A percentile compares a stretch with the other conserved stretches of the same genome.
Conservation (phyloP, 1,139 yeast genomes). For the Arxiozyma bovina region DNA sequence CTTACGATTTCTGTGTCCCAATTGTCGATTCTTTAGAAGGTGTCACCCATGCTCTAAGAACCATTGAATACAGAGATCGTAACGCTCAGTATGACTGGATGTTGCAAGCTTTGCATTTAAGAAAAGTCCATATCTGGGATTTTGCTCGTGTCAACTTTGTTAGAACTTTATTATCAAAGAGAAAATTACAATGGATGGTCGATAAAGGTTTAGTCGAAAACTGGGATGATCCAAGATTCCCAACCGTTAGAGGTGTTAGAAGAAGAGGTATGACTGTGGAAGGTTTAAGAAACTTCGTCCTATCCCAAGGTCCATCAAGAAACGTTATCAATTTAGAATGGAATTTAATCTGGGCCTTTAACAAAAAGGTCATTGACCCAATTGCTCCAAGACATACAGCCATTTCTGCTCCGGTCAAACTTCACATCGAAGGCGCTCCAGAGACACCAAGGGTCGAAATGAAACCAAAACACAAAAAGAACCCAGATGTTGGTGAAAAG, state of each 20-base stretch:
- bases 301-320: constrained; percentile 94
- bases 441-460: constrained; percentile 51
- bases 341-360: constrained; percentile 94
- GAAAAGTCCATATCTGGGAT: constrained; percentile 95
- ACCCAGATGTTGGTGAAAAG: constrained; percentile 82
- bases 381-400: constrained; percentile 93
- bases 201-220: constrained; percentile 76
- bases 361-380: constrained; percentile 94
- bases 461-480: constrained; percentile 92
- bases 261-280: constrained; percentile 99
- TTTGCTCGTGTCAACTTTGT: constrained; percentile 94
- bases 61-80: constrained; percentile 96
- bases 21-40: constrained; percentile 92
- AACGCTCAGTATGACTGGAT: constrained; percentile 97
- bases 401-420: constrained; percentile 57
- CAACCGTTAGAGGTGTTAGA: constrained; percentile 96
- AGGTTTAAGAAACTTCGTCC: constrained; percentile 85
- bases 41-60: constrained; percentile 93
- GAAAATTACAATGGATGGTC: constrained; percentile 97
- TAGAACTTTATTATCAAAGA: constrained; percentile 86
- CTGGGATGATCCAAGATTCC: constrained; percentile 99
- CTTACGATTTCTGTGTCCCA: constrained; percentile 97
- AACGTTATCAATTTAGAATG: constrained; percentile 94
- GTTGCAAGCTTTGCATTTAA: constrained; percentile 64
- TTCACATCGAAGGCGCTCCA: constrained; percentile 60